Percentiles rank a stretch among this genome's conserved stretches.
Conservation (phyloP, 1,284 basidiomycete species). For the Albatrellus sp. region DNA sequence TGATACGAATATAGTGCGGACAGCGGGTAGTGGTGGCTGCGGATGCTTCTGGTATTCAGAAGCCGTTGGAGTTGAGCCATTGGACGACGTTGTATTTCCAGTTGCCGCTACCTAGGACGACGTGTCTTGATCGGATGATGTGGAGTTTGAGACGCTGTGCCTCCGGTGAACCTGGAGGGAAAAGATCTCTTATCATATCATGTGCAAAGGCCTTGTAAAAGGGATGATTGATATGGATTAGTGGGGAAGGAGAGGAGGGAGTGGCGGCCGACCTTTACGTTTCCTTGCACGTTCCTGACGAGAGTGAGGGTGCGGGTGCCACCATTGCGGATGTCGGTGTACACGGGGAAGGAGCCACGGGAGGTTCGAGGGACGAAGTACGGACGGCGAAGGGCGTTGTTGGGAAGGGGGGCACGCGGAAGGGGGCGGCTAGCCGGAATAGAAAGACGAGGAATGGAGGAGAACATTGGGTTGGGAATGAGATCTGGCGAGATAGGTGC, state of each 20-base stretch:
- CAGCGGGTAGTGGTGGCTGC: too few relatives aligned
- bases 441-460: not conserved
- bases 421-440: not conserved
- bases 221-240: slow-evolving; percentile 2
- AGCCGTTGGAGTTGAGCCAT: slow-evolving; percentile 28
- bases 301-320: slow-evolving; percentile 39
- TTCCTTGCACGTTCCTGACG: slow-evolving; percentile 36
- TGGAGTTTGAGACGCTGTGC: slow-evolving; percentile 33
- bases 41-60: not conserved
- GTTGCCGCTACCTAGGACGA: slow-evolving; percentile 43
- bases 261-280: slow-evolving; percentile 22
- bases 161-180: slow-evolving; percentile 30
- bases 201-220: slow-evolving; percentile 33
- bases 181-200: slow-evolving; percentile 31
- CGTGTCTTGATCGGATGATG: slow-evolving; percentile 32
- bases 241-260: slow-evolving; percentile 7
- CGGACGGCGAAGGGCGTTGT: slow-evolving; percentile 12
- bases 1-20: too few relatives aligned
- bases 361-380: slow-evolving; percentile 57
- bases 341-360: slow-evolving; percentile 55
- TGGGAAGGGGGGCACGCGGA: not conserved
- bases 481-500: not conserved
- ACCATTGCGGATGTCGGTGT: slow-evolving; percentile 56
- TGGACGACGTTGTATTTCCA: slow-evolving; percentile 44
- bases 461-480: not conserved